Evolutionary conservation across 2,329 filamentous ascomycete species (phyloP), one percentile per base, ranked within the genome.

Genomic region (Xylaria sp.): DNA sequence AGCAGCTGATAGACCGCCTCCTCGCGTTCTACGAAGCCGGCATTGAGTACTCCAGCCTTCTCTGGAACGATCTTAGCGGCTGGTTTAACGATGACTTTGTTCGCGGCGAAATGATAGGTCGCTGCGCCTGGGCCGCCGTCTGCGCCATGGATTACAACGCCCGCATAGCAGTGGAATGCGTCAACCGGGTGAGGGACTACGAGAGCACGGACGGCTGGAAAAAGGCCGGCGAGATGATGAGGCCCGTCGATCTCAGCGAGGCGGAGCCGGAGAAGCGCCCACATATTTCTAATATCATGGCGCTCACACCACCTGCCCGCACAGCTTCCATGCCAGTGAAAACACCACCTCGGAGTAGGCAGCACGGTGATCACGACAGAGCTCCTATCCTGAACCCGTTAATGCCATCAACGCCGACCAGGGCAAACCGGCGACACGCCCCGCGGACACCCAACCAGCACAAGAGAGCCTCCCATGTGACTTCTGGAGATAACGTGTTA

Each of bases 81-180:
- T 77, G 72, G 72, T 74, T 76, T 36, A 70, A 76, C 60, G 61
- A 72, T 2, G 62, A 72, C 7, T 63, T 70, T 3, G 69, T 74
- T 36, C 72, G 76, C 39, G 72, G 68, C 59, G 75, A 78, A 69
- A 78, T 78, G 76, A 72, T 72, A 9, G 74, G 75, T 23, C 64
- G 70, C 10, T 70, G 67, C 56, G 74, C 73, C 12, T 71, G 66
- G 48, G 12, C 43, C 1, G 68, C 54, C 1, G 66, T 78, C 10
- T 59, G 52, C 8, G 54, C 31, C 0, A 71, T 77, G 72, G 64
- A 68, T 10, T 78, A 75, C 60, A 71, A 41, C 2, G 75, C 72
- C 46, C 71, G 75, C 23, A 13, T 75, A 3, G 57, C 72, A 10
- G 52, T 78, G 46, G 76, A 78, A 62, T 46, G 73, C 31, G 72